Percentiles rank a stretch among this genome's conserved stretches.
These are phyloP conservation scores for Geotrichum australiense DNA, from an alignment of 1,139 yeast genomes.

Conservation along the genomic window DNA sequence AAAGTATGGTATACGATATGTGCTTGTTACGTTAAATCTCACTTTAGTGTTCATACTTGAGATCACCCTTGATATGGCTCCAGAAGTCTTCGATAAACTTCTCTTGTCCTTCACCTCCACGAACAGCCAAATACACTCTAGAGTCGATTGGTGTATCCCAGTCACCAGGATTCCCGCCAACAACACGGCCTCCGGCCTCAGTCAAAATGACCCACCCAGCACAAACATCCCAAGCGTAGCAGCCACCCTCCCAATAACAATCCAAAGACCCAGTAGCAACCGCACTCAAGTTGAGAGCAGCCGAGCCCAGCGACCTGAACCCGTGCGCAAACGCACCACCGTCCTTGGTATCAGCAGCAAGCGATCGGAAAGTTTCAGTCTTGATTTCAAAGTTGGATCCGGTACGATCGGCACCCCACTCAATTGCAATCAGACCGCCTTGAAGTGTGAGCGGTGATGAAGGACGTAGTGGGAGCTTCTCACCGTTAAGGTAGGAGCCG, in stretches of 20 bases:
- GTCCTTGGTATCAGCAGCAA: slow-evolving; percentile 39
- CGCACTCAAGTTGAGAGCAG: slow-evolving; percentile 51
- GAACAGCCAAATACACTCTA: slow-evolving; percentile 47
- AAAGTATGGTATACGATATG: no score
- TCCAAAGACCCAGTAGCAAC: slow-evolving; percentile 52
- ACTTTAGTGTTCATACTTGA: slow-evolving; percentile 31
- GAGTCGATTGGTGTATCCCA: slow-evolving; percentile 45
- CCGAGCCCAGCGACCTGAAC: slow-evolving; percentile 51
- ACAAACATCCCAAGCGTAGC: slow-evolving; percentile 59
- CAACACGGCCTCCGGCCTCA: slow-evolving; percentile 52
- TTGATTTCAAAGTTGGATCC: slow-evolving; percentile 46
- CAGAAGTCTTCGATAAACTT: slow-evolving; percentile 45
- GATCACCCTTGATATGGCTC: slow-evolving; percentile 41
- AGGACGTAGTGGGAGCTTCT: slow-evolving; percentile 37
- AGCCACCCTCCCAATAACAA: slow-evolving; percentile 60
- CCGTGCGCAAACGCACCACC: slow-evolving; percentile 52
- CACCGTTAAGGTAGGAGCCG: slow-evolving; percentile 47
- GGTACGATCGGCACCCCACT: slow-evolving; percentile 52
- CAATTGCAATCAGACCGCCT: slow-evolving; percentile 50
- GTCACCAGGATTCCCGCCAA: slow-evolving; percentile 45
- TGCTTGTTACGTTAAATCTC: neutral
- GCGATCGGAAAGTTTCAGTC: slow-evolving; percentile 40
- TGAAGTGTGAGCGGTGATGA: slow-evolving; percentile 39
- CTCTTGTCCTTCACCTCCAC: slow-evolving; percentile 45
- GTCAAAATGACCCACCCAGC: slow-evolving; percentile 56